Evolutionary conservation across 1,284 basidiomycete genomes (phyloP).

Genomic region (Ganoderma boninense): DNA sequence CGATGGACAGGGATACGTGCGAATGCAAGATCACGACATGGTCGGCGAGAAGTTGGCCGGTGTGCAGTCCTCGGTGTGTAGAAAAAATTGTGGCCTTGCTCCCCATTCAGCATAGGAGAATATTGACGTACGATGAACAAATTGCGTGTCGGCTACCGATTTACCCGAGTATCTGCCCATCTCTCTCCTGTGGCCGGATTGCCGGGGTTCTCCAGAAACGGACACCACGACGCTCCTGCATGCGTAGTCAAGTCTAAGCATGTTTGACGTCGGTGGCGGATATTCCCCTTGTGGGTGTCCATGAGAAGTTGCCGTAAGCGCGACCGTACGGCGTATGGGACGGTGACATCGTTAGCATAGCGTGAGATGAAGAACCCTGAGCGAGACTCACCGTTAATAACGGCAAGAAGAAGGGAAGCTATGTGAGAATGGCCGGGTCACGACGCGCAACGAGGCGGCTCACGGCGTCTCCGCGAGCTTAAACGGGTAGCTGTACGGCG

Average conservation of each 20-base stretch:
- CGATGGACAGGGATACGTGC: neutral
- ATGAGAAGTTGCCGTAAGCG: slow-evolving; percentile 2
- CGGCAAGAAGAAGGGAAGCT: neutral
- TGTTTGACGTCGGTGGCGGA: neutral
- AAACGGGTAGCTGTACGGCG: neutral
- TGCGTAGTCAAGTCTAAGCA: neutral
- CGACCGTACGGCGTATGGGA: neutral
- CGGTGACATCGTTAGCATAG: neutral
- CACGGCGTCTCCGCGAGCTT: slow-evolving; percentile 2
- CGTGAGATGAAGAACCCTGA: neutral
- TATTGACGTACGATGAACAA: neutral
- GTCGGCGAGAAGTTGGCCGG: neutral
- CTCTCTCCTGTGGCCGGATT: neutral
- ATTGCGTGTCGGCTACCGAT: neutral
- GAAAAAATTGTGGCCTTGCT: neutral
- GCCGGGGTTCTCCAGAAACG: neutral
- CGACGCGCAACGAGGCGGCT: neutral
- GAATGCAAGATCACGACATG: neutral
- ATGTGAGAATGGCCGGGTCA: neutral
- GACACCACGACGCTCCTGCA: neutral
- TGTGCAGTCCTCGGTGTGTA: neutral
- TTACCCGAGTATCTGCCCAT: neutral
- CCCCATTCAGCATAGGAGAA: neutral
- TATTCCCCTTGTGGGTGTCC: neutral
- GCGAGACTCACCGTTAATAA: neutral